Percentiles rank a stretch among this genome's conserved stretches.
Conservation (phyloP, 2,329 filamentous ascomycete species). For the Pyrenochaeta sp. region DNA sequence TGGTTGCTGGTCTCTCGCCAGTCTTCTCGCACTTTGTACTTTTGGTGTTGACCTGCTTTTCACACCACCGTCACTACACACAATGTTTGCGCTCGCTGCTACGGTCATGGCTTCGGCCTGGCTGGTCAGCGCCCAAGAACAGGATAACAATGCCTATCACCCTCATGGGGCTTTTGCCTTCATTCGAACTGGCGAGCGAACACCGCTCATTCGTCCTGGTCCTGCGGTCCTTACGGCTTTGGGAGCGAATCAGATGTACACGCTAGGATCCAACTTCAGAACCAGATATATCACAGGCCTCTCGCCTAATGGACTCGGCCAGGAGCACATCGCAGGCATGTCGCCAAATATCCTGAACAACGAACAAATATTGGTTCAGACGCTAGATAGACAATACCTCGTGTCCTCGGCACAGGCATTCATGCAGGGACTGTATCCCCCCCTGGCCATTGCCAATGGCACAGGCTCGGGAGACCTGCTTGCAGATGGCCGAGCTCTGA, state of each 20-base stretch:
- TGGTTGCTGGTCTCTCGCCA: slow-evolving; percentile 15
- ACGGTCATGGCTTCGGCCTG: slow-evolving; percentile 35
- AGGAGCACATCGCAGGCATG: slow-evolving; percentile 49
- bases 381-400: slow-evolving; percentile 58
- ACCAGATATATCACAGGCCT: slow-evolving; percentile 57
- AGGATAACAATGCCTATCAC: slow-evolving; percentile 36
- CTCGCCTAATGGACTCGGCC: slow-evolving; percentile 30
- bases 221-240: slow-evolving; percentile 58
- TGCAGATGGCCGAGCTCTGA: slow-evolving; percentile 58
- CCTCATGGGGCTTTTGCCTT: slow-evolving; percentile 62
- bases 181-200: slow-evolving; percentile 64
- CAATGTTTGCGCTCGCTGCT: slow-evolving; percentile 37
- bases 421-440: slow-evolving; percentile 69
- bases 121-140: slow-evolving; percentile 28
- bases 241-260: slow-evolving; percentile 64
- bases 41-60: slow-evolving; percentile 8
- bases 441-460: slow-evolving; percentile 44
- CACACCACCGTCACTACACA: slow-evolving; percentile 10
- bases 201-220: slow-evolving; percentile 49
- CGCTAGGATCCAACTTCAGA: slow-evolving; percentile 61
- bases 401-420: slow-evolving; percentile 67
- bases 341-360: slow-evolving; percentile 55
- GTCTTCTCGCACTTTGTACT: slow-evolving; percentile 5
- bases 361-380: slow-evolving; percentile 58
- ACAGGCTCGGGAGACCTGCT: slow-evolving; percentile 49